Percentiles rank a stretch among this genome's conserved stretches.
phyloP scores from a whole-genome alignment of 768 basidiomycete genomes.

The Phylloporus rhodoxanthus region DNA sequence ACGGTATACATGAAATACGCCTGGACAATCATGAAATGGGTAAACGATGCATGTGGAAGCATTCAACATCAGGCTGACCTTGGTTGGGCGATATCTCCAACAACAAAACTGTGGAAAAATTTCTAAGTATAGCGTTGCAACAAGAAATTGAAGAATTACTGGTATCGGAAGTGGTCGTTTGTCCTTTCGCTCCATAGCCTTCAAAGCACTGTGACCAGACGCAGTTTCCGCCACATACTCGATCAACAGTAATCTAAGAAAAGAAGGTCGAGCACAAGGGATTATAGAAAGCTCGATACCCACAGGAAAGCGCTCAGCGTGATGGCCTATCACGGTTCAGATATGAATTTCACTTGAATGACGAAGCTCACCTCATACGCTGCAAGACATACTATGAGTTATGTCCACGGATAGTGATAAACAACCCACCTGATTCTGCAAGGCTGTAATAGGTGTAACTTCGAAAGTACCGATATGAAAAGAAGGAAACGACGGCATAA shows the following conservation, averaged over 20 bases:
- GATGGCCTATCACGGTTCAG: slow-evolving; percentile 48
- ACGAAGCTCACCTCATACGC: slow-evolving; percentile 57
- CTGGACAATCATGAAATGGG: slow-evolving; percentile 27
- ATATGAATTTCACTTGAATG: slow-evolving; percentile 6
- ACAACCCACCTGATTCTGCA: slow-evolving; percentile 41
- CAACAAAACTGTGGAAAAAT: slow-evolving; percentile 57
- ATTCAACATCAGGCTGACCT: slow-evolving; percentile 35
- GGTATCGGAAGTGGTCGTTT: slow-evolving; percentile 69
- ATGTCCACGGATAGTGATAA: slow-evolving; percentile 22
- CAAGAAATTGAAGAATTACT: slow-evolving; percentile 29
- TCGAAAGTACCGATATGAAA: slow-evolving; percentile 80
- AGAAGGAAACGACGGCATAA: slow-evolving; percentile 78
- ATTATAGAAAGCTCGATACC: slow-evolving; percentile 21
- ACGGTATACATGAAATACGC: slow-evolving; percentile 87
- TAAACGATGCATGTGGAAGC: slow-evolving; percentile 6
- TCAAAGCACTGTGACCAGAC: slow-evolving; percentile 52
- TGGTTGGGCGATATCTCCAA: slow-evolving; percentile 77
- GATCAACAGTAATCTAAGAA: slow-evolving; percentile 63
- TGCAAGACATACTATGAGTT: slow-evolving; percentile 23
- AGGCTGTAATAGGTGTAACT: slow-evolving; percentile 62
- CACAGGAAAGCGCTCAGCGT: slow-evolving; percentile 85
- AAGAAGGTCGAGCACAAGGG: neutral
- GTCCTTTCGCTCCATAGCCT: slow-evolving; percentile 73
- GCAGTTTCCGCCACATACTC: slow-evolving; percentile 78
- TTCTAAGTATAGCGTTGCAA: neutral